Evolutionary conservation across 345 rosid species (phyloP), one percentile per base, ranked within the genome.

Genomic region (Arabidopsis suecica): DNA sequence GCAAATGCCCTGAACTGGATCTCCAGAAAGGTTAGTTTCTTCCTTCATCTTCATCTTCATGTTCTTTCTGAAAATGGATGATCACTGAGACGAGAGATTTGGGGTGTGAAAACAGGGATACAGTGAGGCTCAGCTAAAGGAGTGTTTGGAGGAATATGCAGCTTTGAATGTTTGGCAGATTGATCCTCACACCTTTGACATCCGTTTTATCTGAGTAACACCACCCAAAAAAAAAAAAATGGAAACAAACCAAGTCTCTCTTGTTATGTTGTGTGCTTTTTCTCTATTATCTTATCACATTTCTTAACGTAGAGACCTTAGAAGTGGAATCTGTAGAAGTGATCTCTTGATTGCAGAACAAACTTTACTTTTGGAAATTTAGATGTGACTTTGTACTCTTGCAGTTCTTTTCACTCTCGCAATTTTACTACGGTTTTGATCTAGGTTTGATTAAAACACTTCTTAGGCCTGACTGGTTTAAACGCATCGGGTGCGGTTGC

Each of bases 101-200:
- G 63, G 37, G 50, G 53, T 61, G 49, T 71, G 49, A 66, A 42
- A 76, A 78, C 96, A 95, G 99, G 99, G 99, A 64, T 93, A 95
- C 71, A 95, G 94, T 55, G 99, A 95, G 83, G 96, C 97, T 28
- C 99, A 95, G 84, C 82, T 95, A 83, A 95, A 93, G 72, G 99
- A 95, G 78, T 95, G 99, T 79, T 81, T 90, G 67, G 99, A 95
- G 88, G 98, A 95, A 83, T 93, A 95, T 76, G 97, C 99, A 44
- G 86, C 96, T 50, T 73, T 95, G 68, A 95, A 95, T 40, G 98
- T 95, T 70, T 95, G 99, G 98, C 97, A 89, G 85, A 93, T 95
- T 70, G 96, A 90, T 80, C 97, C 94, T 40, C 81, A 82, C 81
- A 87, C 97, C 72, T 95, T 95, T 72, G 96, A 95, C 78, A 90